Evolutionary conservation across 2,329 filamentous ascomycete genomes (phyloP), one percentile per base, ranked within the genome.

Genomic region (Capronia americana): DNA sequence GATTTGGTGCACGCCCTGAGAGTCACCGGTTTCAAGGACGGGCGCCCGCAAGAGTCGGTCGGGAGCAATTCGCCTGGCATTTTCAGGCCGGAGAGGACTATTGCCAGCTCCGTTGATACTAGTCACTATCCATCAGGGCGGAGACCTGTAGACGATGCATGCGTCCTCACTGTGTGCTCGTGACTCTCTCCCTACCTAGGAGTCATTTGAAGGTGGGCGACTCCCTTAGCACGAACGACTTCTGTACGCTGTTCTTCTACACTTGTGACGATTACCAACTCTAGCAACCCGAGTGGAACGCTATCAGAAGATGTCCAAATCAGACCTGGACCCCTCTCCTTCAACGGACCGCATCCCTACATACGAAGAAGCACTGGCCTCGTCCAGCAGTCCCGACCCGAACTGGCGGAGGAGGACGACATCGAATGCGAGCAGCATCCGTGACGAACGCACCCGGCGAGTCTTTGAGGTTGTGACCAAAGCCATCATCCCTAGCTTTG

Each of bases 401-500:
- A 55, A 24, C 32, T 61, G 56, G 30, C 41, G 24, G 30, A 14
- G 14, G 30, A 53, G 58, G 34, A 38, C 11, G 71, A 76, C 34
- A 76, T 77, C 24, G 10, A 30, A 24, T 10, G 30, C 68, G 4
- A 67, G 60, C 2, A 60, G 56, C 24, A 64, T 69, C 24, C 65
- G 67, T 14, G 61, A 66, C 44, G 62, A 69, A 66, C 79, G 81
- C 58, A 75, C 77, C 5, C 74, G 76, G 38, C 78, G 80, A 59
- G 78, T 83, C 60, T 71, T 75, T 26, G 68, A 75, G 34, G 73
- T 82, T 17, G 75, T 83, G 32, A 71, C 75, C 32, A 74, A 69
- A 1, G 74, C 79, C 66, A 77, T 83, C 64, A 76, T 79, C 32
- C 81, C 82, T 1, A 71, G 80, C 20, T 72, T 84, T 56, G 71